Evolutionary conservation across 2,329 filamentous ascomycete species (phyloP).

Genomic region (Colletotrichum navitas): DNA sequence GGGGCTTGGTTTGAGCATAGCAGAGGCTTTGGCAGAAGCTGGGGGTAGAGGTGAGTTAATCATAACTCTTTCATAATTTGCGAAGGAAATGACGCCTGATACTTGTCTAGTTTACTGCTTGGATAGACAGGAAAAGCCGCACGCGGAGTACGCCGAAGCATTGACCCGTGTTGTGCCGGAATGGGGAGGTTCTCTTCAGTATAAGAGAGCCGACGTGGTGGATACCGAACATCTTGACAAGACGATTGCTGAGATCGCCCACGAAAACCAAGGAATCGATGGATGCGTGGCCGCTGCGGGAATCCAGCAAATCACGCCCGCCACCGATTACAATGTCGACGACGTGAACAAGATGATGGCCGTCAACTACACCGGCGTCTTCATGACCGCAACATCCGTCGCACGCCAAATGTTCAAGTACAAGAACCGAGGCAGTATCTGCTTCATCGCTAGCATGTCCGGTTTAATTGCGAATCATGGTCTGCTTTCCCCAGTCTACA

Average conservation of each 20-base stretch:
- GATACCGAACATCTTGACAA: constrained; percentile 70
- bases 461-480: constrained; percentile 67
- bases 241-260: constrained; percentile 70
- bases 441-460: constrained; percentile 69
- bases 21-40: constrained; percentile 80
- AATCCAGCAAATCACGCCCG: constrained; percentile 75
- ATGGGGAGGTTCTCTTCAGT: constrained; percentile 73
- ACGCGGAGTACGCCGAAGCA: constrained; percentile 70
- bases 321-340: constrained; percentile 73
- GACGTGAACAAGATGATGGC: constrained; percentile 73
- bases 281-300: constrained; percentile 79
- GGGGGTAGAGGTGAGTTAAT: constrained; percentile 70
- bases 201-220: constrained; percentile 76
- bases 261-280: constrained; percentile 72
- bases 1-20: constrained; percentile 79
- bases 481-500: constrained; percentile 76
- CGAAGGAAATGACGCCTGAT: not conserved
- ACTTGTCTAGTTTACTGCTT: constrained; percentile 65
- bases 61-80: not conserved
- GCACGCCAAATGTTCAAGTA: constrained; percentile 72
- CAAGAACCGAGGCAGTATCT: constrained; percentile 66
- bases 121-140: constrained; percentile 64
- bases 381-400: constrained; percentile 78
- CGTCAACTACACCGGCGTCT: constrained; percentile 77
- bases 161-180: constrained; percentile 72